These are phyloP conservation scores for Chimonanthus praecox DNA, from an alignment of 164 flowering plant genomes.

Conservation along the genomic window DNA sequence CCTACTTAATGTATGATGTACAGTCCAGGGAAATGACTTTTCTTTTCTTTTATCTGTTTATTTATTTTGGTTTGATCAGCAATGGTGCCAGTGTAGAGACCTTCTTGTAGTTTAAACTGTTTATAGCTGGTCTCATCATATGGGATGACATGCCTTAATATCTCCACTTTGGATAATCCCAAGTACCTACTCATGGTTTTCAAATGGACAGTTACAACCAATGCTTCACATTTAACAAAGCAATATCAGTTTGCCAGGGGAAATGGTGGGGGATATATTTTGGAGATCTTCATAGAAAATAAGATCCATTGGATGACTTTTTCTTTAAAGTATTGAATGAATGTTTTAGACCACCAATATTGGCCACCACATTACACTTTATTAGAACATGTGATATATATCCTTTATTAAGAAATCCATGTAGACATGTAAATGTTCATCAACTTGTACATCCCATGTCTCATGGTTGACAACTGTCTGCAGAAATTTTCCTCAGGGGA, in stretches of 20 bases:
- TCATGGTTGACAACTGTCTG: slow-evolving; percentile 19
- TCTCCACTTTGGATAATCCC: background rate
- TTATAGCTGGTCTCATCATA: background rate
- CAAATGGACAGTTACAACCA: background rate
- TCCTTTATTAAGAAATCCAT: background rate
- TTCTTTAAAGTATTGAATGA: too few species aligned
- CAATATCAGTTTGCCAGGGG: background rate
- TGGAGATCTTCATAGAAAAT: background rate
- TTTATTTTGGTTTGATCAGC: too few species aligned
- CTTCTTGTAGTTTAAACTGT: background rate
- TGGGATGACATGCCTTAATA: background rate
- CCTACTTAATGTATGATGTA: background rate
- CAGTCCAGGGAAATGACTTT: background rate
- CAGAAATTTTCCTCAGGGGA: slow-evolving; percentile 97
- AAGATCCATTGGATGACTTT: background rate
- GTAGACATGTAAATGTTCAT: background rate
- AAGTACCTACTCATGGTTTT: too few species aligned
- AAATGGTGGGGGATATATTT: background rate
- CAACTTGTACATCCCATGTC: background rate
- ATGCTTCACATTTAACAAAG: background rate
- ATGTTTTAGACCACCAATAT: too few species aligned
- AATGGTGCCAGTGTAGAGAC: background rate
- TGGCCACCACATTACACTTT: too few species aligned
- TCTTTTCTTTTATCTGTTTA: background rate
- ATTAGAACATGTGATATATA: background rate